Percentiles rank a stretch among this genome's conserved stretches.
Evolutionary conservation across 2,329 filamentous ascomycete genomes (phyloP).

Genomic region (Fusarium nodosum): DNA sequence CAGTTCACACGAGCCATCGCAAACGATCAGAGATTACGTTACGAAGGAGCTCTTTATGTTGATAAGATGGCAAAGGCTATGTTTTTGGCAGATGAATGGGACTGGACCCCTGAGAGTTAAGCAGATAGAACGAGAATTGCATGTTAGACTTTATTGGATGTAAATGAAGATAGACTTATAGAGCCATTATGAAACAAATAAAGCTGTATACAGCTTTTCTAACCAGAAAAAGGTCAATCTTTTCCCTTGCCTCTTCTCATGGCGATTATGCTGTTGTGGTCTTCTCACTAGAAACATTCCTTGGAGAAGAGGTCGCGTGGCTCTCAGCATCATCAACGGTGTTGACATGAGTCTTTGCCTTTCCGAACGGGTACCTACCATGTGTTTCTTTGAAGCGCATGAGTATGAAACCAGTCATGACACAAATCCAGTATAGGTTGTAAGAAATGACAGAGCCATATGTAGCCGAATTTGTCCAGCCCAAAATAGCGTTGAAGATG

Average conservation of each 20-base stretch:
- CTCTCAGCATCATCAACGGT: constrained; percentile 48
- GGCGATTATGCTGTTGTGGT: constrained; percentile 41
- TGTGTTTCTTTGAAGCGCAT: constrained; percentile 76
- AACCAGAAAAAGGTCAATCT: background rate
- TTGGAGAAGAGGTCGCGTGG: constrained; percentile 45
- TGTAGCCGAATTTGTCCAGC: constrained; percentile 90
- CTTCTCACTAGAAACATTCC: constrained; percentile 48
- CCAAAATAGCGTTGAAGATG: constrained; percentile 87
- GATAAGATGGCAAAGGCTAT: constrained; percentile 66
- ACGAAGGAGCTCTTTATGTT: constrained; percentile 63
- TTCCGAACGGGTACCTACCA: constrained; percentile 63
- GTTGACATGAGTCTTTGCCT: constrained; percentile 49
- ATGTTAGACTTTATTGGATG: constrained; percentile 28
- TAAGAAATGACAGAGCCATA: constrained; percentile 90
- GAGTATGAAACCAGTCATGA: constrained; percentile 76
- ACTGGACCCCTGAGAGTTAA: constrained; percentile 68
- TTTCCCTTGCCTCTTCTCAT: background rate
- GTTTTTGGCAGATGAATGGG: constrained; percentile 70
- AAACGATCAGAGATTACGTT: constrained; percentile 64
- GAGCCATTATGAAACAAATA: constrained; percentile 29
- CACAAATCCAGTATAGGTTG: constrained; percentile 86
- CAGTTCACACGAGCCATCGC: constrained; percentile 65
- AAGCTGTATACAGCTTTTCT: constrained; percentile 14
- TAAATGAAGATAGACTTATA: constrained; percentile 42
- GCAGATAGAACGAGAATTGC: constrained; percentile 27